phyloP scores from a whole-genome alignment of 345 rosid species.

The Limnanthes douglasii region DNA sequence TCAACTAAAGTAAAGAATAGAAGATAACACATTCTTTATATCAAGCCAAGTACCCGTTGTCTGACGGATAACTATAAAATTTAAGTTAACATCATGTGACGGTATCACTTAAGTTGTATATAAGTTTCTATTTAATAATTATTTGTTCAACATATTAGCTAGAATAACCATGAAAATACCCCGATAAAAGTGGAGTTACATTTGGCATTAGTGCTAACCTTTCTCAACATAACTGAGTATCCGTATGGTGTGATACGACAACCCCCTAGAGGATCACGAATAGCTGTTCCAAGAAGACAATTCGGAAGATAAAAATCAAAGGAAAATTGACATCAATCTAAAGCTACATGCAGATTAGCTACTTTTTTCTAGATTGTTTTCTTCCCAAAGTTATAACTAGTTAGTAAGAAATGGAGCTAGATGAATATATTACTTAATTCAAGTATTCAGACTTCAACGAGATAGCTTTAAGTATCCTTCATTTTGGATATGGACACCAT shows the following conservation, averaged over 20 bases:
- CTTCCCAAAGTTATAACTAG: neutral
- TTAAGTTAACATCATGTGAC: no score
- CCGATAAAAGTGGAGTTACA: no score
- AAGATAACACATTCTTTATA: no score
- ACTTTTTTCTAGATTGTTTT: neutral
- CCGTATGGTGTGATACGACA: constrained; percentile 77
- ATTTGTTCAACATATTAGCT: constrained; percentile 1
- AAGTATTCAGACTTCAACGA: no score
- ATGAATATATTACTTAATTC: no score
- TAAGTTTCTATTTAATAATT: no score
- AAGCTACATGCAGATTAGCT: neutral
- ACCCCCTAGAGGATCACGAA: constrained; percentile 82
- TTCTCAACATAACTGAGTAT: constrained; percentile 59
- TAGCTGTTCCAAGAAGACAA: constrained; percentile 36
- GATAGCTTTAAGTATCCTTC: no score
- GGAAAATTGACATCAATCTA: neutral
- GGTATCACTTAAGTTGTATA: no score
- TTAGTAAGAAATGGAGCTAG: neutral
- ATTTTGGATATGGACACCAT: no score
- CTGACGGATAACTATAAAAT: no score
- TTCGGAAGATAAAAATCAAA: neutral
- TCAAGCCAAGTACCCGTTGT: no score
- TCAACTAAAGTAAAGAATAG: constrained; percentile 30
- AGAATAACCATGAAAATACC: neutral
- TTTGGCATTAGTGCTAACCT: constrained; percentile 26